Percentiles rank a stretch among this genome's conserved stretches.
These are phyloP conservation scores for Pseudogymnoascus verrucosus DNA, from an alignment of 2,329 filamentous ascomycete genomes.

Conservation along the genomic window DNA sequence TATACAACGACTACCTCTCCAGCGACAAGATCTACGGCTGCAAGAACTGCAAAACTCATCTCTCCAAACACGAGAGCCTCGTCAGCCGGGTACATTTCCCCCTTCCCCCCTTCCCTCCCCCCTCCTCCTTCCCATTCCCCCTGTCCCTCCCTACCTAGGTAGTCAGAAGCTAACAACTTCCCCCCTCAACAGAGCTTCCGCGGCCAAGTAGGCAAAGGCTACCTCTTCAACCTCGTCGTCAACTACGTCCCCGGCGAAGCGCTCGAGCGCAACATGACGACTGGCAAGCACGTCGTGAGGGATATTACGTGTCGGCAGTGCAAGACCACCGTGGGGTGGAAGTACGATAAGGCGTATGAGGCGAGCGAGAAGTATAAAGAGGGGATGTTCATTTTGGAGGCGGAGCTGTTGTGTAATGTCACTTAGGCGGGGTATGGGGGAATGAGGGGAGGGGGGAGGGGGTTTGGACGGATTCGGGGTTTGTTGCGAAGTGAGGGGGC, in stretches of 20 bases:
- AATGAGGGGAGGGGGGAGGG: neutral
- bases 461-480: too few species aligned
- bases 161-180: conserved; percentile 8
- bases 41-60: conserved; percentile 90
- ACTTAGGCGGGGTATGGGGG: conserved; percentile 28
- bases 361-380: conserved; percentile 94
- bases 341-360: conserved; percentile 97
- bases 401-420: conserved; percentile 78
- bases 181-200: conserved; percentile 73
- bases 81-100: conserved; percentile 68
- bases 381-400: conserved; percentile 94
- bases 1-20: conserved; percentile 86
- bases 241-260: conserved; percentile 78
- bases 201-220: conserved; percentile 96
- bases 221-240: conserved; percentile 89
- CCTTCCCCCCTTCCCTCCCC: conserved; percentile 10
- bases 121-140: conserved; percentile 9
- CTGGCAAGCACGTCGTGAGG: conserved; percentile 84
- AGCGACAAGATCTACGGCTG: conserved; percentile 84
- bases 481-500: too few species aligned
- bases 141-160: conserved; percentile 3
- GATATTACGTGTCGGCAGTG: conserved; percentile 91
- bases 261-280: conserved; percentile 97
- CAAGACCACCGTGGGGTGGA: conserved; percentile 91
- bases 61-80: conserved; percentile 92